These are phyloP conservation scores for Yarrowia galli DNA, from an alignment of 1,139 yeast species.

Conservation along the genomic window DNA sequence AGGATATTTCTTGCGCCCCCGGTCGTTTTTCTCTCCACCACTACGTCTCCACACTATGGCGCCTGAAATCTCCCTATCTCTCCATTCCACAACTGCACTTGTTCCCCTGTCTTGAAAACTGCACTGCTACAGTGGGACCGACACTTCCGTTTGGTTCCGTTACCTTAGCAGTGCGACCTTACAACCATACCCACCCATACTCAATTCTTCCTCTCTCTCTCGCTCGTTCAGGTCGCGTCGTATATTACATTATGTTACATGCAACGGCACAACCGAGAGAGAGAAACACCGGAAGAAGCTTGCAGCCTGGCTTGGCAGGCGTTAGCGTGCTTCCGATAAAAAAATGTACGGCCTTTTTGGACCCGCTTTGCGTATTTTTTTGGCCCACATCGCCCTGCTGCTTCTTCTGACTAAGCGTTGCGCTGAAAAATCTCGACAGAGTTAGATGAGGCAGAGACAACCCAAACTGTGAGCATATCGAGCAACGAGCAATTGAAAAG, in stretches of 20 bases:
- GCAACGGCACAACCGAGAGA: slow-evolving; percentile 19
- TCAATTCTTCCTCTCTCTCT: too few relatives aligned
- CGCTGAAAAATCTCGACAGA: slow-evolving; percentile 9
- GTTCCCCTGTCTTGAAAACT: background rate
- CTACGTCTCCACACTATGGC: too few relatives aligned
- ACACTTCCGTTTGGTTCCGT: slow-evolving; percentile 18
- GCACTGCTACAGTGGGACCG: background rate
- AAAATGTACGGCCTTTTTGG: background rate
- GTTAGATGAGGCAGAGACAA: slow-evolving; percentile 2
- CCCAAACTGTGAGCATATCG: slow-evolving; percentile 29
- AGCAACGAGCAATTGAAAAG: slow-evolving; percentile 13
- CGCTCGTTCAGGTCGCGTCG: background rate
- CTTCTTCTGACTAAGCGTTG: slow-evolving; percentile 12
- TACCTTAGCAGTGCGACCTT: background rate
- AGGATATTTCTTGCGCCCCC: slow-evolving; percentile 8
- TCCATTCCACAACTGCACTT: background rate
- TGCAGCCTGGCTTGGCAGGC: slow-evolving; percentile 19
- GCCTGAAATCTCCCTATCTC: too few relatives aligned
- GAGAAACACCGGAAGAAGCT: background rate
- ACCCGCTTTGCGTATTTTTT: background rate
- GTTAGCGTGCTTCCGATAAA: background rate
- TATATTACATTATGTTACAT: slow-evolving; percentile 25
- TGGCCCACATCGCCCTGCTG: background rate
- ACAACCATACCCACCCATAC: too few relatives aligned
- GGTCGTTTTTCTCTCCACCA: background rate